Evolutionary conservation across 2,329 filamentous ascomycete species (phyloP), one percentile per base, ranked within the genome.

Genomic region (Claviceps quebecensis): DNA sequence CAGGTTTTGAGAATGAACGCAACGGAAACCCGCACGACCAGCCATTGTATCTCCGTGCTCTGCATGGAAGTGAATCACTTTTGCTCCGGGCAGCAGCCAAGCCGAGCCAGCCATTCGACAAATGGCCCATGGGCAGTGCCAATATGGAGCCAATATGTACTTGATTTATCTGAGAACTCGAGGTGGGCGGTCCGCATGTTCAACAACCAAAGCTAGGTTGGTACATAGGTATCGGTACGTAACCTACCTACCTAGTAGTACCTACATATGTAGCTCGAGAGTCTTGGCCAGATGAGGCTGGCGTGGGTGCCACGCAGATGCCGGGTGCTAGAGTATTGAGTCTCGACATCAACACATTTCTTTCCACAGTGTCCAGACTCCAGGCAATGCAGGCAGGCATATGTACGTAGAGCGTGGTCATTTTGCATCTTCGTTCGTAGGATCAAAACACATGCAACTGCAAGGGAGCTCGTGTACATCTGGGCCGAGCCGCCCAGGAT

Each of bases 231-330:
- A 19, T 19, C 19, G 19, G 19, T 19, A 19, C 19, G 19, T 19
- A 19, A 19, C 19, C 19, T 19, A 19, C 19, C 19, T 19, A n/a
- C n/a, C n/a, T n/a, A n/a, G n/a, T n/a, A n/a, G n/a, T n/a, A 26
- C 26, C 26, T 8, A 29, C 26, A 29, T 29, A 29, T 29, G 26
- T 43, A 34, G 39, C 9, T 44, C 14, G 16, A 49, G 39, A 40
- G 40, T 50, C 48, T 50, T 43, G 43, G 41, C 40, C 37, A n/a
- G 11, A 45, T 45, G 29, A 50, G 48, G 40, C 48, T 22, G 34
- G 45, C 41, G 19, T 26, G 22, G 41, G 26, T 44, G 19, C 41
- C 41, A 44, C 41, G 41, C 41, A 26, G 41, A 44, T 26, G 41
- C 41, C 41, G 26, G 7, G 4, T 17, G 16, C 39, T 9, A n/a